phyloP scores from a whole-genome alignment of 2,329 filamentous ascomycete genomes.

The Onygenales sp. region DNA sequence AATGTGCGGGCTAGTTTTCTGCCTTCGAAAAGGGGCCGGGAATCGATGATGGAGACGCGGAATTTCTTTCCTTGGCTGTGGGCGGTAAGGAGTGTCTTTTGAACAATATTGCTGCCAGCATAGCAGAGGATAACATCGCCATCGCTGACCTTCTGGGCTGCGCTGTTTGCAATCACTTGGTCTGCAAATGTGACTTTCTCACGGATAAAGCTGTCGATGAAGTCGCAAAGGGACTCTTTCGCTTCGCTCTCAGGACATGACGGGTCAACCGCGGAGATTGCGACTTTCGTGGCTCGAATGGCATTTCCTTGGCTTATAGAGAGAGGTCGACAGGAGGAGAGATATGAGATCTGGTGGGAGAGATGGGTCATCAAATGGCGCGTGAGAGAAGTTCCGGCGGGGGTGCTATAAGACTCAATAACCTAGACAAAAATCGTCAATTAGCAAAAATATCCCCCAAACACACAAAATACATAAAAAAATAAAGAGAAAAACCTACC shows the following conservation, averaged over 20 bases:
- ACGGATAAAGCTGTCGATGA: slow-evolving; percentile 81
- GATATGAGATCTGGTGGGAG: slow-evolving; percentile 89
- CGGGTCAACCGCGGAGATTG: slow-evolving; percentile 83
- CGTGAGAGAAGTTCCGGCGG: slow-evolving; percentile 70
- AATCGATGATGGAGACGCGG: slow-evolving; percentile 76
- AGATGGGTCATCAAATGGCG: slow-evolving; percentile 88
- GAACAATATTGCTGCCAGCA: slow-evolving; percentile 75
- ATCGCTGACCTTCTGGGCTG: slow-evolving; percentile 63
- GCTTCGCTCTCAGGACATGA: slow-evolving; percentile 72
- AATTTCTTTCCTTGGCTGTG: slow-evolving; percentile 63
- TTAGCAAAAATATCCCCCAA: slow-evolving; percentile 10
- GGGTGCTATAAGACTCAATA: slow-evolving; percentile 86
- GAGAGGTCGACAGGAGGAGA: slow-evolving; percentile 88
- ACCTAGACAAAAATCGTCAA: slow-evolving; percentile 46
- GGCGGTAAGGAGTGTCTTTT: slow-evolving; percentile 69
- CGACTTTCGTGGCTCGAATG: slow-evolving; percentile 86
- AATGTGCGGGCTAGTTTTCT: slow-evolving; percentile 63
- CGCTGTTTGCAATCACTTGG: slow-evolving; percentile 70
- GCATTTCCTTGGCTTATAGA: slow-evolving; percentile 96
- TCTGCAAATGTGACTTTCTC: slow-evolving; percentile 85
- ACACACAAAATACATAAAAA: not conserved
- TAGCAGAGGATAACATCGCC: slow-evolving; percentile 81
- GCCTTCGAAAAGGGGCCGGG: slow-evolving; percentile 60
- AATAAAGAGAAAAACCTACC: slow-evolving; percentile 38
- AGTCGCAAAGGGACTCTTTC: slow-evolving; percentile 65